Base-by-base conservation (phyloP, 108 stramenopile genomes). In the Cyclotella kingstonii region DNA sequence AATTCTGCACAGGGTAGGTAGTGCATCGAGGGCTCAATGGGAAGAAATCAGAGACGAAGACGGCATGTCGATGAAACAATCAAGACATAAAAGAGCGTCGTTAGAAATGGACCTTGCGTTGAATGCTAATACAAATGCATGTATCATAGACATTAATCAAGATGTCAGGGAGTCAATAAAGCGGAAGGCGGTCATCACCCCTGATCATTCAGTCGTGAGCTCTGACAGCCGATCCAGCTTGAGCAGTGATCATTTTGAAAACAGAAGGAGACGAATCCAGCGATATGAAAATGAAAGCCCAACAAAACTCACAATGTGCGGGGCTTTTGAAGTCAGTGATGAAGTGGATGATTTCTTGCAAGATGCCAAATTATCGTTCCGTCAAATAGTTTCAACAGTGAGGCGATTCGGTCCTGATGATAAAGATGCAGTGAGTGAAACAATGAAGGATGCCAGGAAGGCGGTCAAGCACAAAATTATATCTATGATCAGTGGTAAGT, bases 341-440 rank as follows among this genome's bases (percentile, higher is more conserved):
- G 52, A 53, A 50, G 26, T 50, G 2, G 12, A 27, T 34, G 26
- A 27, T 29, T 1, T 27, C 12, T 11, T 50, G 11, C n/a, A n/a
- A 11, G 52, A 53, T 53, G 52, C 52, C 11, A 53, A 53, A 17
- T 38, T 35, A 2, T 25, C 34, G 5, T 35, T 53, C 1, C 23
- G 34, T 9, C 52, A 53, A 17, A 53, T 53, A 38, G 35, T 53
- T 7, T 4, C 33, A 21, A 35, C 52, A 5, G 18, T 53, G 34
- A 34, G 22, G 34, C 35, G 23, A 53, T 53, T 53, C 22, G 52
- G 52, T 14, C 52, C 52, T 5, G 52, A 53, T 3, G 52, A 53
- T 17, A 53, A 53, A 21, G 34, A 53, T 33, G 52, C 52, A 21
- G 52, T 53, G 1, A 3, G 12, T 11, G 52, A 53, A 7, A 53